Conservation (phyloP, 495 filamentous ascomycete species). For the Patellaria atrata region DNA sequence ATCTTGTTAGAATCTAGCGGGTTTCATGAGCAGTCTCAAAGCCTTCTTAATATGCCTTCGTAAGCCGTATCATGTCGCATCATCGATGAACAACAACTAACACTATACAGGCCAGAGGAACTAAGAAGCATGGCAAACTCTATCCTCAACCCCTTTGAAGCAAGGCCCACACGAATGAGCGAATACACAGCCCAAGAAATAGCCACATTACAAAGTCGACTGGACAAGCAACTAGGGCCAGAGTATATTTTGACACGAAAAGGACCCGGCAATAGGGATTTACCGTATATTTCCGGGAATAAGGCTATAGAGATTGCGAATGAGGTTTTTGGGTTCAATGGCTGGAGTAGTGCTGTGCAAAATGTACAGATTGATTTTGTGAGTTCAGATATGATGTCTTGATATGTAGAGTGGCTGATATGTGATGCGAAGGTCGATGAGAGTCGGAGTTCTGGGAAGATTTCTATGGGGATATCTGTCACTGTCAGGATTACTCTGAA, state of each 20-base stretch:
- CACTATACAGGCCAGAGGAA: constrained; percentile 53
- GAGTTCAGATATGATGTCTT: constrained; percentile 10
- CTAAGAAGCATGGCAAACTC: constrained; percentile 44
- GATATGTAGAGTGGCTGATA: constrained; percentile 1
- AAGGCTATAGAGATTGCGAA: constrained; percentile 95
- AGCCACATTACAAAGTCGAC: constrained; percentile 67
- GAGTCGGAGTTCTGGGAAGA: constrained; percentile 44
- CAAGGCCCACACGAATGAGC: constrained; percentile 46
- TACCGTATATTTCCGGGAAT: constrained; percentile 83
- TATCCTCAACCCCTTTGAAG: constrained; percentile 63
- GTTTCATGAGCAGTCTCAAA: too few species aligned
- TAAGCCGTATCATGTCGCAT: constrained; percentile 5
- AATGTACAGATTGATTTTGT: constrained; percentile 88
- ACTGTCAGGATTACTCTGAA: constrained; percentile 76
- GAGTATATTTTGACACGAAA: constrained; percentile 82
- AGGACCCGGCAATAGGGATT: constrained; percentile 66
- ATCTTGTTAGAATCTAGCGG: too few species aligned
- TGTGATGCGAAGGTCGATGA: constrained; percentile 42
- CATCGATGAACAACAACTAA: background rate
- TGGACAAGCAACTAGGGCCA: constrained; percentile 90
- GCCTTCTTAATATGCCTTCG: constrained; percentile 20
- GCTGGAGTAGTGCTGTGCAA: constrained; percentile 85
- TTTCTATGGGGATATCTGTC: constrained; percentile 72
- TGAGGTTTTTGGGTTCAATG: constrained; percentile 97
- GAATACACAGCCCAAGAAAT: constrained; percentile 84